Evolutionary conservation across 2,329 filamentous ascomycete genomes (phyloP), one percentile per base, ranked within the genome.

Genomic region (Dendryphion nanum): DNA sequence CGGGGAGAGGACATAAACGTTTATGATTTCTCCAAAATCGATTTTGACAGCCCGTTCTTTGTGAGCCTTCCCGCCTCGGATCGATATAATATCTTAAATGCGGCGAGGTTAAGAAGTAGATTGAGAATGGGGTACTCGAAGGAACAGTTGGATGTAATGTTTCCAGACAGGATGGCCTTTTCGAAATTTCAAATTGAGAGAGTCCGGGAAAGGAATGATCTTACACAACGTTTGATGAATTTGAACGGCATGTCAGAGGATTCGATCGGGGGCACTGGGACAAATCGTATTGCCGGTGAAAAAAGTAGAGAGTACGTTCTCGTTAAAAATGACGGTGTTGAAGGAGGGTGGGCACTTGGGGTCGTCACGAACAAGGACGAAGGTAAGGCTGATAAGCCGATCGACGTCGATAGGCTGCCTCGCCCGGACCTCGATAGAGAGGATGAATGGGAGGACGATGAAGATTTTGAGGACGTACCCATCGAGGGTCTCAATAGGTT

Each of bases 11-110:
- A 97, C 61, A 85, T 97, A 61, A 74, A 74, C 41, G 69, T 75
- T 4, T 97, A 97, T 66, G 91, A 97, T 67, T 98, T 98, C 61
- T 94, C 87, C 59, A 97, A 97, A 68, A 98, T 98, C 53, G 93
- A 98, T 61, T 98, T 97, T 56, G 86, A 97, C 50, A 88, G 90
- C 50, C 82, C 91, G 10, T 98, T 98, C 67, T 98, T 98, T 70
- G 81, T 86, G 62, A 95, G 89, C 61, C 68, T 98, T 40, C 93
- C 94, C 0, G 77, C 89, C 1, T 84, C 85, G 2, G 93, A 98
- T 70, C 81, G 91, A 33, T 98, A 98, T 72, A 97, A 97, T 55
- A 98, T 98, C 37, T 70, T 98, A 16, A 98, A 98, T 60, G 93
- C 94, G 1, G 93, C 94, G 2, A 78, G 93, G 44, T 63, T 98